Evolutionary conservation across 1,139 yeast species (phyloP).

Genomic region (Taphrina deformans): DNA sequence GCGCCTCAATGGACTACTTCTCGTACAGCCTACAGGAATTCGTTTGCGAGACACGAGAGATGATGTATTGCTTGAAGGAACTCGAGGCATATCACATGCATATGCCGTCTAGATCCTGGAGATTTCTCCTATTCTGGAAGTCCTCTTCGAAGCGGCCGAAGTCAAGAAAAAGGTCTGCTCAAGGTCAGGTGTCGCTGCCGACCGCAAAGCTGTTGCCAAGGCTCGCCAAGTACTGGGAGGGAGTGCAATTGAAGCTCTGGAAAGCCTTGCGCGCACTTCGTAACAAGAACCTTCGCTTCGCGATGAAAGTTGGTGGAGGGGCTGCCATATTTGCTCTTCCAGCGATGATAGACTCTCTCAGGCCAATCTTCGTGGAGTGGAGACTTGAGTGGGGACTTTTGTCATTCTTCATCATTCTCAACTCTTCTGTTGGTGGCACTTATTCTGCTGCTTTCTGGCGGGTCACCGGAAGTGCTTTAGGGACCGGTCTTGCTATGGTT

Average conservation of each 20-base stretch:
- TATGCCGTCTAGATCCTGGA: conserved; percentile 48
- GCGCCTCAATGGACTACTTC: conserved; percentile 83
- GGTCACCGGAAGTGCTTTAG: conserved; percentile 70
- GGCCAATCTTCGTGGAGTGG: conserved; percentile 61
- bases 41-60: conserved; percentile 58
- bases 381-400: conserved; percentile 84
- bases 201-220: background rate
- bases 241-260: conserved; percentile 47
- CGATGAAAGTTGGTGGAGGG: conserved; percentile 76
- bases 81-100: conserved; percentile 47
- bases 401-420: conserved; percentile 80
- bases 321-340: conserved; percentile 65
- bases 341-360: conserved; percentile 63
- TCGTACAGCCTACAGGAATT: conserved; percentile 64
- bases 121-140: conserved; percentile 58
- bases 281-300: conserved; percentile 72
- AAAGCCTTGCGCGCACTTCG: conserved; percentile 51
- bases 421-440: conserved; percentile 83
- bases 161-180: background rate
- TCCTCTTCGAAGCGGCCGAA: background rate
- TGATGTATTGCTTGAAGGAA: conserved; percentile 53
- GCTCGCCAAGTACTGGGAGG: background rate
- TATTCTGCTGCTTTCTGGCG: conserved; percentile 70
- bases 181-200: background rate
- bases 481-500: conserved; percentile 61